Conservation (phyloP, 2,329 filamentous ascomycete species). For the Fusarium mangiferae region DNA sequence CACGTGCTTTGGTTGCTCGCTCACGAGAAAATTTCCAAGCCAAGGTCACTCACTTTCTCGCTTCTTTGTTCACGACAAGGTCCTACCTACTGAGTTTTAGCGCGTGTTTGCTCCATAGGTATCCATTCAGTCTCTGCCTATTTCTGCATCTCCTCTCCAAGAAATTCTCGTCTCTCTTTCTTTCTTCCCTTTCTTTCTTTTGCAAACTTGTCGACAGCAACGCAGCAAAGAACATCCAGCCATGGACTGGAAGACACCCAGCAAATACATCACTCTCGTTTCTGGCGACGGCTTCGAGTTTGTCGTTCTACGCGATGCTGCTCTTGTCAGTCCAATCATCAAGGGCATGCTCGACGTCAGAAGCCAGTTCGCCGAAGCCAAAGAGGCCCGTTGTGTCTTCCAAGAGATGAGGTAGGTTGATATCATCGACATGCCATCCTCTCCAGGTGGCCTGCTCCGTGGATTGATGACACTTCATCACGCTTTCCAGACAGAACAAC, state of each 20-base stretch:
- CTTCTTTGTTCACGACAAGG: constrained; percentile 7
- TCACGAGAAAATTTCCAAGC: constrained; percentile 34
- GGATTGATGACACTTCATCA: constrained; percentile 55
- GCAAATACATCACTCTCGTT: constrained; percentile 81
- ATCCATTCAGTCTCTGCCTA: constrained; percentile 14
- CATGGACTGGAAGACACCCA: constrained; percentile 47
- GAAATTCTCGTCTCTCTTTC: neutral
- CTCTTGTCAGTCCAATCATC: constrained; percentile 76
- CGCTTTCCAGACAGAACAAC: constrained; percentile 60
- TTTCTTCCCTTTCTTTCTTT: constrained; percentile 9
- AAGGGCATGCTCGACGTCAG: constrained; percentile 78
- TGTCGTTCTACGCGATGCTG: constrained; percentile 76
- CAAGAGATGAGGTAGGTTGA: constrained; percentile 74
- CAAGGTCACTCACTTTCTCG: neutral
- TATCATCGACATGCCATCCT: constrained; percentile 25
- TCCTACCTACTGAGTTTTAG: neutral
- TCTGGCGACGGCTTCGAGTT: constrained; percentile 83
- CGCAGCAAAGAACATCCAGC: neutral
- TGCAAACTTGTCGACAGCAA: constrained; percentile 1
- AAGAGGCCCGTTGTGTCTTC: constrained; percentile 72
- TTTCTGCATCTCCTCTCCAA: constrained; percentile 16
- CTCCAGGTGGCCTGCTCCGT: constrained; percentile 22
- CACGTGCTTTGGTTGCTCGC: constrained; percentile 18
- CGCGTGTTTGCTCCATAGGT: constrained; percentile 15
- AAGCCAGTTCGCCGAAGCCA: constrained; percentile 74